Conservation (phyloP, 106 monocot species). For the Phalaenopsis aphrodite region DNA sequence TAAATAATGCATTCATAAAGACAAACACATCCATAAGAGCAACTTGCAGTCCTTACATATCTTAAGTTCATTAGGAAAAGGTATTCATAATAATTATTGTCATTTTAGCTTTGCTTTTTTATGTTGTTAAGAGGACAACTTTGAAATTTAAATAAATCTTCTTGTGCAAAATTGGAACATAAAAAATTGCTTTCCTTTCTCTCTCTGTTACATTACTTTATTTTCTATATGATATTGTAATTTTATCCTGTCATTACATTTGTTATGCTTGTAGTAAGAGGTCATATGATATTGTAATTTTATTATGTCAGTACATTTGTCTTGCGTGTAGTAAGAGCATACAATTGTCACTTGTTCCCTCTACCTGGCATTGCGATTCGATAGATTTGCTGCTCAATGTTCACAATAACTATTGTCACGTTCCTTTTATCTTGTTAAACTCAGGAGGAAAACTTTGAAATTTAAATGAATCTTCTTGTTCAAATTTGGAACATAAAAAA, state of each 20-base stretch:
- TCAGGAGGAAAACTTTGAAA: neutral
- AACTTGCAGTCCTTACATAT: no score
- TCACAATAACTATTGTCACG: neutral
- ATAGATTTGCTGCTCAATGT: slow-evolving; percentile 48
- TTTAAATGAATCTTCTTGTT: neutral
- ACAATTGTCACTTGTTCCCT: slow-evolving; percentile 39
- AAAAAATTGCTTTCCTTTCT: neutral
- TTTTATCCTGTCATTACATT: neutral
- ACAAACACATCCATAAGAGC: no score
- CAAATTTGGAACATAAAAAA: neutral
- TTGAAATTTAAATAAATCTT: neutral
- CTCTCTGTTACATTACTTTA: neutral
- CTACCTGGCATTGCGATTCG: slow-evolving; percentile 49
- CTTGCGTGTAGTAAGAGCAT: slow-evolving; percentile 19
- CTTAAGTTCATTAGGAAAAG: no score
- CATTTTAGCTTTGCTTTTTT: neutral
- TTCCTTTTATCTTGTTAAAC: neutral
- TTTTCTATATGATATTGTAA: neutral
- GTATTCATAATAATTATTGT: neutral
- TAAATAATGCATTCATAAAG: no score
- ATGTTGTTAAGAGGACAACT: neutral
- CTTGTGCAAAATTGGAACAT: neutral
- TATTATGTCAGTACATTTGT: no score
- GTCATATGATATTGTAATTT: no score
- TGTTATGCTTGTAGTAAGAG: slow-evolving; percentile 7